Conservation (phyloP, 441 rosid species). For the Populus tomentosa region DNA sequence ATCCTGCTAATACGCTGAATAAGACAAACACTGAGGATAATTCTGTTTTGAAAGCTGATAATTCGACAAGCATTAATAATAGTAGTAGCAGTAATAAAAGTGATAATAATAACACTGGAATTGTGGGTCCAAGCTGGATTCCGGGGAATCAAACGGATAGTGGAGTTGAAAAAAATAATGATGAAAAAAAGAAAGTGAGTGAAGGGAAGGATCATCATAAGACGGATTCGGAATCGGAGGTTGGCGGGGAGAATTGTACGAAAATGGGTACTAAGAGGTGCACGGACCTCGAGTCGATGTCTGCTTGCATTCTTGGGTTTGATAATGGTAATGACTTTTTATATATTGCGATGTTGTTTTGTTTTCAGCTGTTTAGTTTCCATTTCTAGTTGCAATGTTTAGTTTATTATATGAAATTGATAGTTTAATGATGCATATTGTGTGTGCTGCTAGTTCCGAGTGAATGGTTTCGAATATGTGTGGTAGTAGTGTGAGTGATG, state of each 20-base stretch:
- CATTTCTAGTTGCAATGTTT: neutral
- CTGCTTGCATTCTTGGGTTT: neutral
- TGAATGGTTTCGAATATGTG: neutral
- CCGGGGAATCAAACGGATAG: neutral
- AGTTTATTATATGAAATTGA: neutral
- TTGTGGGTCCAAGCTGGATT: neutral
- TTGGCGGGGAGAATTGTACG: neutral
- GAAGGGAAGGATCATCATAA: neutral
- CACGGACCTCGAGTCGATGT: neutral
- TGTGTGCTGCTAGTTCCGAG: neutral
- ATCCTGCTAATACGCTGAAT: constrained; percentile 12
- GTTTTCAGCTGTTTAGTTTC: neutral
- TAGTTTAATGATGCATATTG: neutral
- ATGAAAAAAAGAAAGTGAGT: neutral
- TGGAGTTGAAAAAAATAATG: neutral
- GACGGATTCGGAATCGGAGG: neutral
- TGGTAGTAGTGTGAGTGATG: neutral
- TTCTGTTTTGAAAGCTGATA: neutral
- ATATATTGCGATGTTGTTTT: neutral
- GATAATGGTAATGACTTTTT: neutral
- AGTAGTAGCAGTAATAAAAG: neutral
- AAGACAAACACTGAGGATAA: constrained; percentile 20
- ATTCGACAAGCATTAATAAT: neutral
- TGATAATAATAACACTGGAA: neutral
- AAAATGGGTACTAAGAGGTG: neutral